phyloP scores from a whole-genome alignment of 73 alveolate genomes.

The Uronychia setigera region DNA sequence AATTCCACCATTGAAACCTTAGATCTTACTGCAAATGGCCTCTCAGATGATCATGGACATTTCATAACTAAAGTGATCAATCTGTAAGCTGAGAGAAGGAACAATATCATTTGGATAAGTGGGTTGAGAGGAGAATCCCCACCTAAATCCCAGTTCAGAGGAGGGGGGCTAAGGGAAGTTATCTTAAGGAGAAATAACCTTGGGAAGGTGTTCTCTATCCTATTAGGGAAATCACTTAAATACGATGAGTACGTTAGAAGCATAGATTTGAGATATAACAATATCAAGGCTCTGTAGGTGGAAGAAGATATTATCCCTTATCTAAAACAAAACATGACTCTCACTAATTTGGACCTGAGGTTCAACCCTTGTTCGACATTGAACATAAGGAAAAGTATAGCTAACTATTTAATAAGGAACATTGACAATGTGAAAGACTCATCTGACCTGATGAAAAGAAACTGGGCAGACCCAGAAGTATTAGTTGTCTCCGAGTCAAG shows the following conservation, averaged over 20 bases:
- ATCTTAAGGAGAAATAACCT: conserved; percentile 62
- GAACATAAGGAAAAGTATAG: conserved; percentile 3
- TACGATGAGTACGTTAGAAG: conserved; percentile 69
- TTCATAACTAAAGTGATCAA: conserved; percentile 43
- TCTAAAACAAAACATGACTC: conserved; percentile 11
- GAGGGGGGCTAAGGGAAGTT: conserved; percentile 61
- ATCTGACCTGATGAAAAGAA: background rate
- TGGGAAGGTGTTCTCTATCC: conserved; percentile 12
- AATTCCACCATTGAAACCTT: background rate
- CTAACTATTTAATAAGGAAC: background rate
- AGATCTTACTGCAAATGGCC: background rate
- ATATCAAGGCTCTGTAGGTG: conserved; percentile 6
- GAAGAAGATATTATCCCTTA: background rate
- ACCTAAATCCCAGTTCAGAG: conserved; percentile 43
- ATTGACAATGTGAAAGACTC: background rate
- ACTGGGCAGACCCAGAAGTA: background rate
- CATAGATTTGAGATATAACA: conserved; percentile 72
- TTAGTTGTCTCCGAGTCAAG: background rate
- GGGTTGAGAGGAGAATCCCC: conserved; percentile 80
- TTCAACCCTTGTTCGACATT: background rate
- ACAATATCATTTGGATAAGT: conserved; percentile 70
- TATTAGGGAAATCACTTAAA: conserved; percentile 57
- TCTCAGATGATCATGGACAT: background rate
- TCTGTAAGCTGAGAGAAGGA: conserved; percentile 75
- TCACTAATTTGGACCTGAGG: conserved; percentile 10